Base-by-base conservation (phyloP, 306 rosid genomes). In the Vigna unguiculata region DNA sequence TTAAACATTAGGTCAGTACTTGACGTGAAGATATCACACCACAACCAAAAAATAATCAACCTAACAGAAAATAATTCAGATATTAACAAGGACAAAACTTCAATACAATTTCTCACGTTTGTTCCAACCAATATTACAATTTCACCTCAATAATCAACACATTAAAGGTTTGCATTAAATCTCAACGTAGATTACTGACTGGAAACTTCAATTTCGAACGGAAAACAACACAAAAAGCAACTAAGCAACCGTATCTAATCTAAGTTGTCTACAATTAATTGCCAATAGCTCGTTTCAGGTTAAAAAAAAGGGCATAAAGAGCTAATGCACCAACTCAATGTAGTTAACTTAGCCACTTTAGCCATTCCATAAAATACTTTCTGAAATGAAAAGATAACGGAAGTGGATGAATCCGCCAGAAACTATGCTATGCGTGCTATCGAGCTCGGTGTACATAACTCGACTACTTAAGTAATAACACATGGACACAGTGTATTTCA, bases 311-410 rank as follows among this genome's bases (percentile, higher is more conserved):
- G 34, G n/a, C 76, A 34, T 17, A 19, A 65, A 32, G 24, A 70
- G 73, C 67, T 36, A 65, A 72, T 75, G 83, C 66, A 85, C 88
- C 74, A 70, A 78, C 28, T 72, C 60, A 53, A 65, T 48, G 46
- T 52, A 81, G 54, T 69, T 48, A 75, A 78, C 77, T 70, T 69
- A 74, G 76, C 55, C 11, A 32, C 70, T 17, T 58, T 80, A 54
- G 43, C 63, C 15, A 21, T 71, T 62, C 61, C 69, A 79, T 55
- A 53, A 52, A 52, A 32, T 49, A 51, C 59, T 54, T 71, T 74
- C 81, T 25, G 58, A 63, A 34, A 75, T 15, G 67, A 32, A 74
- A 71, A 36, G 20, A 20, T 60, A 74, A 52, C 36, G 19, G 63
- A 7, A 19, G 61, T 49, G 52, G 74, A 53, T 62, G 63, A 52